A percentile compares a stretch with the other conserved stretches of the same genome.
Evolutionary conservation across 2,329 filamentous ascomycete species (phyloP).

Genomic region (Phialemonium atrogriseum): DNA sequence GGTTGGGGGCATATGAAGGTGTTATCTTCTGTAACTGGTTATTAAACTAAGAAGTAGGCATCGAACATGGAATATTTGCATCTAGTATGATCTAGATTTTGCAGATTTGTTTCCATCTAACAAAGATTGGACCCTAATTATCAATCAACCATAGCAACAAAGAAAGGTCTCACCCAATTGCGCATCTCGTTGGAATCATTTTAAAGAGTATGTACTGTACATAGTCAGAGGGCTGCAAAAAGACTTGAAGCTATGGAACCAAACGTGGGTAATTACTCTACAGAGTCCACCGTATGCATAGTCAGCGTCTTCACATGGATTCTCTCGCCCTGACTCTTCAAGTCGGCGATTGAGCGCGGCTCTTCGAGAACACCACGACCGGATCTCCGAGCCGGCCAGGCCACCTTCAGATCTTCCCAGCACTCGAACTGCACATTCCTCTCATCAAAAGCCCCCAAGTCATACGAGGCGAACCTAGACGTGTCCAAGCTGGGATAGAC

Average conservation of each 20-base stretch:
- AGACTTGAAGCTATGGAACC: no score
- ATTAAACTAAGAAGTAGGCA: background rate
- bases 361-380: background rate
- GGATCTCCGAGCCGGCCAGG: background rate
- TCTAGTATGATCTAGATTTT: background rate
- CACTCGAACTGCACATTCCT: background rate
- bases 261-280: no score
- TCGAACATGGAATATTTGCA: background rate
- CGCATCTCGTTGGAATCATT: no score
- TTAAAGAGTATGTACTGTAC: no score
- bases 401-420: constrained; percentile 1
- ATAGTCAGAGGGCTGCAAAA: no score
- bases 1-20: background rate
- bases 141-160: no score
- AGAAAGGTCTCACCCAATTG: no score
- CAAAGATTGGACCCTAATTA: no score
- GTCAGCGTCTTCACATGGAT: background rate
- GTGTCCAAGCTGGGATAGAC: constrained; percentile 12
- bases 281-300: background rate
- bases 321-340: background rate
- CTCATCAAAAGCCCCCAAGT: background rate
- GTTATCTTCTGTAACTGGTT: constrained; percentile 2
- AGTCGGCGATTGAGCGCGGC: background rate
- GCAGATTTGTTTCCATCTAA: no score
- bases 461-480: background rate